Percentiles rank a stretch among this genome's conserved stretches.
Evolutionary conservation across 305 asterid genomes (phyloP).

Genomic region (Fraxinus paxiana): DNA sequence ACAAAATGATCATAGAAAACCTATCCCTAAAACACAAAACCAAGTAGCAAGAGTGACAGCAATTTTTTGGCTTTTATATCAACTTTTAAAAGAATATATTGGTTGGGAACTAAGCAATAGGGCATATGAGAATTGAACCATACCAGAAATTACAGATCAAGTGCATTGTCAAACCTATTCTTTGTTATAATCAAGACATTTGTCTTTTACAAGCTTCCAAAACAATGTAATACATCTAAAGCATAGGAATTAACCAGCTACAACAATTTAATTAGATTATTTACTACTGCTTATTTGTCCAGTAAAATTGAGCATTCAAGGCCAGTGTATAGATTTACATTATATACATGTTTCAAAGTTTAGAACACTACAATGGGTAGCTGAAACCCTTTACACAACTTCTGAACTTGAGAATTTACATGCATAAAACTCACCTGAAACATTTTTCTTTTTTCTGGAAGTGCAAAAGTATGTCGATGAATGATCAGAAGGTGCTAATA

Average conservation of each 20-base stretch:
- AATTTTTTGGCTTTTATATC: background rate
- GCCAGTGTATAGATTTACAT: background rate
- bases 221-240: background rate
- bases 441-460: background rate
- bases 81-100: background rate
- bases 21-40: background rate
- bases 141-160: background rate
- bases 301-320: background rate
- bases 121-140: background rate
- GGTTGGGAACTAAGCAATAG: background rate
- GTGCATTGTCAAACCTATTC: background rate
- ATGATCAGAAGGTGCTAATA: background rate
- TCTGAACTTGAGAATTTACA: background rate
- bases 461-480: background rate
- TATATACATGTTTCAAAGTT: background rate
- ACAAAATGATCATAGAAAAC: background rate
- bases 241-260: background rate
- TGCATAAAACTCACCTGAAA: background rate
- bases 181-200: background rate
- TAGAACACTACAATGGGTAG: background rate
- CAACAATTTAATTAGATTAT: background rate
- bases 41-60: background rate
- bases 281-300: background rate
- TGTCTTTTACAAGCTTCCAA: background rate
- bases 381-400: background rate